phyloP scores from a whole-genome alignment of 169 alveolate species.

The Plasmodium gaboni region DNA sequence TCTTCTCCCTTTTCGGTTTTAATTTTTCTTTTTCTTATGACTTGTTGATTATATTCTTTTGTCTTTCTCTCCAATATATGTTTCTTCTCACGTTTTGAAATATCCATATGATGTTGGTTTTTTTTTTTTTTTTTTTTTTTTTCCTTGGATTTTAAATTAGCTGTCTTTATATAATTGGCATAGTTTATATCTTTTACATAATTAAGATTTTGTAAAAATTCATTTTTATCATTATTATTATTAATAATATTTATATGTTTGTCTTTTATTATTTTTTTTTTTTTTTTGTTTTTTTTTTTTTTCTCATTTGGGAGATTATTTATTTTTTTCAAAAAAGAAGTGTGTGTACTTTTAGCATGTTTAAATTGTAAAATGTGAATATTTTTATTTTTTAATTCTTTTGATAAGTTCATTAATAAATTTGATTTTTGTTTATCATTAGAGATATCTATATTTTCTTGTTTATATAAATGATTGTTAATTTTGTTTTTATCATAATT shows the following conservation, averaged over 20 bases:
- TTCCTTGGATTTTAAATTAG: background rate
- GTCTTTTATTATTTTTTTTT: no score
- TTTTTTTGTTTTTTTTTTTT: no score
- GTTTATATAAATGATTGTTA: background rate
- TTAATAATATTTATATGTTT: no score
- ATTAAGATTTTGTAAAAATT: background rate
- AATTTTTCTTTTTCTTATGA: background rate
- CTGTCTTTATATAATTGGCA: background rate
- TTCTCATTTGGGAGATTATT: no score
- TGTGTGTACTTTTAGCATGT: no score
- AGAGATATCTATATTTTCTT: background rate
- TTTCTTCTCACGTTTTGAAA: background rate
- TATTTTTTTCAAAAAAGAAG: no score
- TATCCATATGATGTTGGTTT: background rate
- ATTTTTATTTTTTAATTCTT: conserved; percentile 15
- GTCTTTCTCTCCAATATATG: background rate
- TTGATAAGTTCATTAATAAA: background rate
- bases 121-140: conserved; percentile 5
- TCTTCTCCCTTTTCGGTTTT: conserved; percentile 1
- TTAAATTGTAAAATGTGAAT: conserved; percentile 4
- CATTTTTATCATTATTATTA: background rate
- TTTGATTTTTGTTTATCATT: conserved; percentile 4
- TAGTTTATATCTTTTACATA: background rate
- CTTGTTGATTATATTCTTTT: background rate
- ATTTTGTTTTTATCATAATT: background rate